These are phyloP conservation scores for Asterella californica DNA, from an alignment of 225 moss, liverwort and hornwort genomes.

Conservation along the genomic window DNA sequence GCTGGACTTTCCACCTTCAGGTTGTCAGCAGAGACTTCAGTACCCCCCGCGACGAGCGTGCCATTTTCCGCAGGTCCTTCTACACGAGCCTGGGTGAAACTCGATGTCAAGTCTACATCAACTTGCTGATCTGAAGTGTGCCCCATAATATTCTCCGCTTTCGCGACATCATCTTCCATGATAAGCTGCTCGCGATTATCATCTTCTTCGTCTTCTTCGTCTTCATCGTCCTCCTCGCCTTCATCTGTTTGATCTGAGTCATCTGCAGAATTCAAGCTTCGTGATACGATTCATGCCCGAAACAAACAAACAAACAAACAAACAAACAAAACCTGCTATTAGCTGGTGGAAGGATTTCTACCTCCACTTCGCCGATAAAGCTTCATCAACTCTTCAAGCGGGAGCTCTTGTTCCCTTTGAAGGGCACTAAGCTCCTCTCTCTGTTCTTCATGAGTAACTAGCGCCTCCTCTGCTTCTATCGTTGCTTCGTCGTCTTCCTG, in stretches of 20 bases:
- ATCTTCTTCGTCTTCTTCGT: too few relatives aligned
- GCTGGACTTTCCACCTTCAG: not conserved
- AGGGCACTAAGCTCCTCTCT: constrained; percentile 72
- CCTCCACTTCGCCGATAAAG: constrained; percentile 60
- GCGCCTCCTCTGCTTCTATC: constrained; percentile 81
- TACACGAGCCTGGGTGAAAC: not conserved
- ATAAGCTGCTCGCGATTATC: constrained; percentile 27
- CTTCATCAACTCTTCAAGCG: constrained; percentile 69
- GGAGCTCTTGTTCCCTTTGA: constrained; percentile 74
- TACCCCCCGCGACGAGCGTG: not conserved
- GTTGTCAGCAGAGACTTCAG: not conserved
- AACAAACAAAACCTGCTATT: not conserved
- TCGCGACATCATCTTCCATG: not conserved
- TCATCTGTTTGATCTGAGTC: constrained; percentile 38
- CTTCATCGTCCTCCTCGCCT: constrained; percentile 40
- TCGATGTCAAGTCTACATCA: not conserved
- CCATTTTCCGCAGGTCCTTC: not conserved
- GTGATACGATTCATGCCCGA: not conserved
- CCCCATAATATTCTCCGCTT: constrained; percentile 8
- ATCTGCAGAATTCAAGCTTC: constrained; percentile 2
- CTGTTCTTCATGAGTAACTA: constrained; percentile 67
- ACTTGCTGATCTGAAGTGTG: not conserved
- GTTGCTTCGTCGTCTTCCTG: constrained; percentile 96
- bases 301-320: too few relatives aligned
- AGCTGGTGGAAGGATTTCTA: constrained; percentile 15